phyloP scores from a whole-genome alignment of 768 basidiomycete species.

The Macrocybe gigantea region DNA sequence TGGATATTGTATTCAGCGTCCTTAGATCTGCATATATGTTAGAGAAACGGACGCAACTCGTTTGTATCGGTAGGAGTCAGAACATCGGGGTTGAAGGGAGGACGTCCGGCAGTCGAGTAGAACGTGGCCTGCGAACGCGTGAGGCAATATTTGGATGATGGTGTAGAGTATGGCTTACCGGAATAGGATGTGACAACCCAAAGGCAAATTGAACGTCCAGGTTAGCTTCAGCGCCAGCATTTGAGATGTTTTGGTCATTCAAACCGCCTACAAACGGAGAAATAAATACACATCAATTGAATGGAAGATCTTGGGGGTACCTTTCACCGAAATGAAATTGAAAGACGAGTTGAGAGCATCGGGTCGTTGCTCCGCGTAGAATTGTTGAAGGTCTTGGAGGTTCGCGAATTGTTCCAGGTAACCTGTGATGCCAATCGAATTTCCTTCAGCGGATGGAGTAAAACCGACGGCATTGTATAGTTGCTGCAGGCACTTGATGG shows the following conservation, averaged over 20 bases:
- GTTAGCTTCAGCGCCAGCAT: constrained; percentile 58
- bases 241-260: constrained; percentile 45
- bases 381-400: constrained; percentile 40
- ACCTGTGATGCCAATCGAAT: constrained; percentile 47
- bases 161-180: constrained; percentile 17
- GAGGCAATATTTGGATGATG: background rate
- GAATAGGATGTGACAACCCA: constrained; percentile 55
- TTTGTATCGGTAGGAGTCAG: constrained; percentile 30
- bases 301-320: constrained; percentile 18
- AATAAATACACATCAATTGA: constrained; percentile 5
- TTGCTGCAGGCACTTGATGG: constrained; percentile 45
- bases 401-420: constrained; percentile 52
- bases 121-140: constrained; percentile 34
- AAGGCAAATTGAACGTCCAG: constrained; percentile 60
- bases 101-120: constrained; percentile 56
- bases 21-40: no score
- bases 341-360: constrained; percentile 44
- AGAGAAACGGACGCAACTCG: constrained; percentile 18
- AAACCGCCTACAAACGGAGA: constrained; percentile 36
- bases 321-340: constrained; percentile 49
- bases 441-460: constrained; percentile 33
- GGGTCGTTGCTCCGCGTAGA: constrained; percentile 40
- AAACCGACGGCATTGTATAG: constrained; percentile 49
- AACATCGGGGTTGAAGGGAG: constrained; percentile 49
- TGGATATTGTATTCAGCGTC: constrained; percentile 16